Percentiles rank a stretch among this genome's conserved stretches.
Conservation (phyloP, 2,329 filamentous ascomycete genomes). For the Plectosphaerella plurivora region DNA sequence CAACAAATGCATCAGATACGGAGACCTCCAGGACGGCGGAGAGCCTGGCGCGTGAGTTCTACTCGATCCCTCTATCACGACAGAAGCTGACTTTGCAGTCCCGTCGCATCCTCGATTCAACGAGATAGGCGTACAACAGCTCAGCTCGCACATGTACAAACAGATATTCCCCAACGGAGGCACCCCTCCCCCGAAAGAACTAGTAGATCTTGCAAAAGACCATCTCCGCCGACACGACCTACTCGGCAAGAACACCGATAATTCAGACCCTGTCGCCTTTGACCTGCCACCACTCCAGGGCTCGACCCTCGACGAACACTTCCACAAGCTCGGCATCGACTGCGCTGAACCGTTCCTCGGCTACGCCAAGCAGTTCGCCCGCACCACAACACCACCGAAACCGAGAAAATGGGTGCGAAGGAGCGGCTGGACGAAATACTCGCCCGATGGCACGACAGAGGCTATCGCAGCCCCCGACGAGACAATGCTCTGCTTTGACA, state of each 20-base stretch:
- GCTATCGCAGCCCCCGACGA: slow-evolving; percentile 73
- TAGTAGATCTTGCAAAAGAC: slow-evolving; percentile 75
- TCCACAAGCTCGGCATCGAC: slow-evolving; percentile 81
- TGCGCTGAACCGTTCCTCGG: slow-evolving; percentile 79
- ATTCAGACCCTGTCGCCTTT: slow-evolving; percentile 71
- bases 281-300: slow-evolving; percentile 79
- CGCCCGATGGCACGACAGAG: slow-evolving; percentile 66
- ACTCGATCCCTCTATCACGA: background rate
- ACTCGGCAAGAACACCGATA: slow-evolving; percentile 84
- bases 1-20: slow-evolving; percentile 7
- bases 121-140: slow-evolving; percentile 89
- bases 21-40: slow-evolving; percentile 7
- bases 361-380: slow-evolving; percentile 70
- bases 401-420: slow-evolving; percentile 68
- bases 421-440: slow-evolving; percentile 95
- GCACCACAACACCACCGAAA: slow-evolving; percentile 51
- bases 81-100: slow-evolving; percentile 25
- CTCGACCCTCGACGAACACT: slow-evolving; percentile 84
- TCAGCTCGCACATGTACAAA: slow-evolving; percentile 75
- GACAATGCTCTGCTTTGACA: slow-evolving; percentile 84
- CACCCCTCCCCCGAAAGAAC: slow-evolving; percentile 58
- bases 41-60: slow-evolving; percentile 36
- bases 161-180: slow-evolving; percentile 70
- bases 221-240: slow-evolving; percentile 84
- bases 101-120: slow-evolving; percentile 69